Conservation (phyloP, 2,329 filamentous ascomycete genomes). For the Chaetothyriales sp. region DNA sequence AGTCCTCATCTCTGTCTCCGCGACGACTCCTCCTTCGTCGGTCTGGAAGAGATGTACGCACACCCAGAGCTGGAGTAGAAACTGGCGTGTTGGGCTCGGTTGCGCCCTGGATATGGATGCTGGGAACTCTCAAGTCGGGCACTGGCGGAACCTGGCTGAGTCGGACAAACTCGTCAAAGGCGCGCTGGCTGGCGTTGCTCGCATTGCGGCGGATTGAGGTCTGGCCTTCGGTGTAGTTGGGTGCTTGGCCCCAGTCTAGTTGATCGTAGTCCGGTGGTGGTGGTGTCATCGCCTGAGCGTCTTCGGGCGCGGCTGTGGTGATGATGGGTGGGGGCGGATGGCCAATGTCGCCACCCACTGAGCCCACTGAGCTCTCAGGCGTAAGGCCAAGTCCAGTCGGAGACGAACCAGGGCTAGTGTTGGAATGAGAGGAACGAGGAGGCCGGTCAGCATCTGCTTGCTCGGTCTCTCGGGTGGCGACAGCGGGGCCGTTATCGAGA, state of each 20-base stretch:
- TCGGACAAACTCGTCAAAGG: constrained; percentile 5
- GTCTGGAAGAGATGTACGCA: neutral
- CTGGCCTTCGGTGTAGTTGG: constrained; percentile 22
- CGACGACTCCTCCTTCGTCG: neutral
- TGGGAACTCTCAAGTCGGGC: constrained; percentile 14
- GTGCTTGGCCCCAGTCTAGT: constrained; percentile 28
- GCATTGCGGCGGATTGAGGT: constrained; percentile 10
- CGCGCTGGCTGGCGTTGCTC: constrained; percentile 7
- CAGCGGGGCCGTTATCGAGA: neutral
- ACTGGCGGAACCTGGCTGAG: constrained; percentile 8
- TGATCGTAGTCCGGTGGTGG: constrained; percentile 28
- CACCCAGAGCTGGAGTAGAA: neutral
- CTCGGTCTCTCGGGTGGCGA: neutral
- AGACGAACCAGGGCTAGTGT: constrained; percentile 18
- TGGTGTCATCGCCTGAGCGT: neutral
- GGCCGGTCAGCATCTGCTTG: neutral
- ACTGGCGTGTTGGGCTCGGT: constrained; percentile 16
- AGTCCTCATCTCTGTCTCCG: neutral
- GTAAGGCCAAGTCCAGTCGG: constrained; percentile 18
- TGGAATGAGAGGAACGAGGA: constrained; percentile 6
- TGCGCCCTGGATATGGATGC: constrained; percentile 15
- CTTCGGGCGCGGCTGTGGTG: constrained; percentile 2
- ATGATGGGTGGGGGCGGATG: constrained; percentile 22
- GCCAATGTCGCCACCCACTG: constrained; percentile 22
- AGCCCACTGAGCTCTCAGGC: constrained; percentile 9